Conservation (phyloP, 2,329 filamentous ascomycete species). For the Hypoxylon sp. region DNA sequence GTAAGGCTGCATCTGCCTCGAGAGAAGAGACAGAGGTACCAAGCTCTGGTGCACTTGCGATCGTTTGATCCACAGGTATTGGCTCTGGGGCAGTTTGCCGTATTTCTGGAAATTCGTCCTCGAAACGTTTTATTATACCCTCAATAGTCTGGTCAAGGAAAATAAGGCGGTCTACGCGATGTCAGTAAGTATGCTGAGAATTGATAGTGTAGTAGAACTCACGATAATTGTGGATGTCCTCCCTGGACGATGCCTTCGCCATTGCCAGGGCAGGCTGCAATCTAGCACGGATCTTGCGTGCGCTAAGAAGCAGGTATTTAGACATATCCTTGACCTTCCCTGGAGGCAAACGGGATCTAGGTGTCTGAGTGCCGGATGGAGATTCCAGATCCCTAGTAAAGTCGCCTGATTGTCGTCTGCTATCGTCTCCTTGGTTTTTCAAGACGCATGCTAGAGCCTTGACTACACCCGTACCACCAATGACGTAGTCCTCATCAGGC, state of each 20-base stretch:
- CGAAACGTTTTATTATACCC: slow-evolving; percentile 93
- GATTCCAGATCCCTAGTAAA: slow-evolving; percentile 62
- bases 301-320: slow-evolving; percentile 85
- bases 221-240: slow-evolving; percentile 79
- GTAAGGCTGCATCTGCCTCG: slow-evolving; percentile 50
- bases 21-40: slow-evolving; percentile 45
- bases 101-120: slow-evolving; percentile 94
- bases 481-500: slow-evolving; percentile 93
- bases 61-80: slow-evolving; percentile 39
- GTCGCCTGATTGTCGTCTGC: slow-evolving; percentile 61
- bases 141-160: slow-evolving; percentile 90
- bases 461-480: slow-evolving; percentile 92
- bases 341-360: slow-evolving; percentile 52
- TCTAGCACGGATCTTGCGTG: slow-evolving; percentile 84
- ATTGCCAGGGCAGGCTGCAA: slow-evolving; percentile 84
- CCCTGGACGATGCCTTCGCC: slow-evolving; percentile 71
- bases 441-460: slow-evolving; percentile 93
- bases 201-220: slow-evolving; percentile 51
- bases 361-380: slow-evolving; percentile 59
- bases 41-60: slow-evolving; percentile 35
- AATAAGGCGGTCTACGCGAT: slow-evolving; percentile 70
- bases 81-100: slow-evolving; percentile 55
- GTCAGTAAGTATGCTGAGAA: slow-evolving; percentile 40
- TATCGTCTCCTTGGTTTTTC: slow-evolving; percentile 77
- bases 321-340: slow-evolving; percentile 90